phyloP scores from a whole-genome alignment of 352 stramenopile species.

The Elongisporangium prolatum region DNA sequence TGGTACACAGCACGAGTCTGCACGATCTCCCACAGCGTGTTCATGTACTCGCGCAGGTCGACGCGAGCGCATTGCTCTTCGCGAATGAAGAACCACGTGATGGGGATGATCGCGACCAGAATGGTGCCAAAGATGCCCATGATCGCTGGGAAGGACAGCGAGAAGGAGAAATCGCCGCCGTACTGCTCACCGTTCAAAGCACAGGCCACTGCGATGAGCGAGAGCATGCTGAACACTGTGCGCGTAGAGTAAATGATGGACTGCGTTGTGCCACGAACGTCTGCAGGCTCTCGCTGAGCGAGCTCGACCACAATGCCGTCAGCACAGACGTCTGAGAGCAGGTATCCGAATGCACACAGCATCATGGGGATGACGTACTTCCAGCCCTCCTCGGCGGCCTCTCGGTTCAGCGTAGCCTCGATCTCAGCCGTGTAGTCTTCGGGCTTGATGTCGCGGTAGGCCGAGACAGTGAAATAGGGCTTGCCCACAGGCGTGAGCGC shows the following conservation, averaged over 20 bases:
- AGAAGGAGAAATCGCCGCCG: constrained; percentile 42
- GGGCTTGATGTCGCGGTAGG: constrained; percentile 29
- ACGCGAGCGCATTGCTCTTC: constrained; percentile 24
- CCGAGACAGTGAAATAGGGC: constrained; percentile 35
- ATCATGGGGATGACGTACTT: constrained; percentile 45
- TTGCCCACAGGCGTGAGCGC: constrained; percentile 18
- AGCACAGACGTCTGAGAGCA: constrained; percentile 41
- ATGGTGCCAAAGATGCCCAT: constrained; percentile 28
- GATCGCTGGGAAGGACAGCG: constrained; percentile 30
- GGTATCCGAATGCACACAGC: constrained; percentile 35
- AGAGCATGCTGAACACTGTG: constrained; percentile 28
- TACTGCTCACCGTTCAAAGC: constrained; percentile 48
- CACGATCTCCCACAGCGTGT: constrained; percentile 42
- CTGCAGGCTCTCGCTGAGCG: constrained; percentile 38
- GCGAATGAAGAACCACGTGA: constrained; percentile 39
- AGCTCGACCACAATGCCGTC: constrained; percentile 48
- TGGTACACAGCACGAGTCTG: too few relatives aligned
- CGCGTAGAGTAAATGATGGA: constrained; percentile 46
- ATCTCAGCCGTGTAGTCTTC: constrained; percentile 41
- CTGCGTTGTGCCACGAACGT: constrained; percentile 38
- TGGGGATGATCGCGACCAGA: constrained; percentile 21
- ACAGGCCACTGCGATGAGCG: constrained; percentile 31
- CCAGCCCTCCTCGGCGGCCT: constrained; percentile 22
- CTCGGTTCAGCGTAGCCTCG: constrained; percentile 29
- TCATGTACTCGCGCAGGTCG: constrained; percentile 40